Conservation (phyloP, 179 eudicot genomes). For the Carnegiea gigantea region DNA sequence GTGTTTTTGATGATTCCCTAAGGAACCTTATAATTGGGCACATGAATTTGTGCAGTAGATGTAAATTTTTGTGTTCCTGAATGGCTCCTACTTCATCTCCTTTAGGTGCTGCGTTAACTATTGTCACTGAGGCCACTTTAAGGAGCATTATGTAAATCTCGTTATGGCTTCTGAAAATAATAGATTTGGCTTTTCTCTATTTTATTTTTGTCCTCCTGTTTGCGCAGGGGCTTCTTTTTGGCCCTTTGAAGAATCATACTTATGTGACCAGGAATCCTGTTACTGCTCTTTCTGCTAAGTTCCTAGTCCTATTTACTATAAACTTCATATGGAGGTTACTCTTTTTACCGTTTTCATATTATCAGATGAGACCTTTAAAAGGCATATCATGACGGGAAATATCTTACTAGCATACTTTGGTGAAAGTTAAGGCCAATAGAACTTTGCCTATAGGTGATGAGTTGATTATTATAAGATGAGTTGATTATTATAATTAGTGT, state of each 20-base stretch:
- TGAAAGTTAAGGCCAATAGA: neutral
- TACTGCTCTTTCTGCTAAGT: neutral
- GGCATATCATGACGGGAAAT: neutral
- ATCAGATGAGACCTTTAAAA: neutral
- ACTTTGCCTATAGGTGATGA: neutral
- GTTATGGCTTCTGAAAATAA: neutral
- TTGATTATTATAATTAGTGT: no score
- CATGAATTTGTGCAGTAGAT: neutral
- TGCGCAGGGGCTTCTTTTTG: neutral
- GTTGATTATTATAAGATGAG: no score
- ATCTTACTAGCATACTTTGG: neutral
- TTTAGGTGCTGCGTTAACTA: neutral
- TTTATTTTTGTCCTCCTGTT: neutral
- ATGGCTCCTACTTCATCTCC: neutral
- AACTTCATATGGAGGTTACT: neutral
- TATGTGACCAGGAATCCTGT: neutral
- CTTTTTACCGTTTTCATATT: neutral
- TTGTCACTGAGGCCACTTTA: neutral
- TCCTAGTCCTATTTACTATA: neutral
- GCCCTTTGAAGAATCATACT: neutral
- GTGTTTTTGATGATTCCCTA: neutral
- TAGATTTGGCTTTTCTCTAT: neutral
- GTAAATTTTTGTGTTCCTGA: neutral
- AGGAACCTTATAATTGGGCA: neutral
- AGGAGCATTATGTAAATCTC: neutral